Base-by-base conservation (phyloP, 345 rosid species). In the Moricandia arvensis region DNA sequence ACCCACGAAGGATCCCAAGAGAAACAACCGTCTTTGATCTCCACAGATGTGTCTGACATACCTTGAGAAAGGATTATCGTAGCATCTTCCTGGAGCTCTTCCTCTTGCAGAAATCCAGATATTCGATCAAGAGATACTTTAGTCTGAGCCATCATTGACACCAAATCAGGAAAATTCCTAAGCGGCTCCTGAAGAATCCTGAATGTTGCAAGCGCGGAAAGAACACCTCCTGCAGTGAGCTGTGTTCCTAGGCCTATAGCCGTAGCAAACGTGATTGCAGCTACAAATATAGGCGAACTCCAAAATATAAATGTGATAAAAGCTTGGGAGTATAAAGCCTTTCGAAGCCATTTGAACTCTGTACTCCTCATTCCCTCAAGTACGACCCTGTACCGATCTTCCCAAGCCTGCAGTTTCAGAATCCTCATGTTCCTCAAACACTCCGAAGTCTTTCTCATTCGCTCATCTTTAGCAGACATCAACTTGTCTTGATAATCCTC, bases 171-270 rank as follows among this genome's bases (percentile, higher is more conserved):
- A 27, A 58, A 58, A 27, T 58, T 58, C 34, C 62, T 58, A 1
- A 58, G 62, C 17, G 62, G 62, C 62, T 58, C 62, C 34, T 58
- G 62, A 11, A 58, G 62, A 58, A 58, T 58, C 17, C 62, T 58
- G 62, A 58, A 58, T 13, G 62, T 58, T 26, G 61, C 61, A 57
- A 57, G 61, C 34, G 62, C 62, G 0, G 62, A 58, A 6, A 58
- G 62, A 58, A 58, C 62, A 27, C 62, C 62, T 26, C 16, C 34
- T 11, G 62, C 62, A 12, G 62, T 58, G 34, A 58, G 62, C 17
- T 58, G 62, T 26, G 62, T 58, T 26, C 62, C 62, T 12, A 58
- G 12, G 9, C 34, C 34, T 58, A 58, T 58, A 2, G 34, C 34
- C 8, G 62, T 58, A 58, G 62, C 62, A 58, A 58, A 58, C 4